phyloP scores from a whole-genome alignment of 2,329 filamentous ascomycete genomes.

The Aspergillus pseudotamarii region DNA sequence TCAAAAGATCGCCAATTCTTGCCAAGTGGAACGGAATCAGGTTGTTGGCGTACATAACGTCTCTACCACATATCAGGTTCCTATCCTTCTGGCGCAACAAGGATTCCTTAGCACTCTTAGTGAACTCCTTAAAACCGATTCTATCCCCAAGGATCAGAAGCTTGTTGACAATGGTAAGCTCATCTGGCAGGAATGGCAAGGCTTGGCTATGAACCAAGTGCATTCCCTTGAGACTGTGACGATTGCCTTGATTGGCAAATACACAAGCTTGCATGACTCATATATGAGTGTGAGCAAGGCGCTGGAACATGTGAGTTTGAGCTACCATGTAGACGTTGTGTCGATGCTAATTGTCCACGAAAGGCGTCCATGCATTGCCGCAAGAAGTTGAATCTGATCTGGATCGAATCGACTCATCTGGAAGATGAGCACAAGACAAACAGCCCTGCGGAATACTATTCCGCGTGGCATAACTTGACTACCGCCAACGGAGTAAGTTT shows the following conservation, averaged over 20 bases:
- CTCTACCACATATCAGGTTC: constrained; percentile 89
- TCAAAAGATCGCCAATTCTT: constrained; percentile 85
- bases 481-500: constrained; percentile 57
- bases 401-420: constrained; percentile 83
- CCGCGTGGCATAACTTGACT: constrained; percentile 80
- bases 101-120: constrained; percentile 70
- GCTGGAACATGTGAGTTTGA: constrained; percentile 68
- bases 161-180: constrained; percentile 64
- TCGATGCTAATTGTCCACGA: background rate
- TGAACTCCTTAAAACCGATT: constrained; percentile 66
- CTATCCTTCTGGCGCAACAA: constrained; percentile 85
- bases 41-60: constrained; percentile 88
- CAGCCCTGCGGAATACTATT: constrained; percentile 75
- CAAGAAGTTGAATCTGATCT: constrained; percentile 76
- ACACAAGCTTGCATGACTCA: constrained; percentile 79
- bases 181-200: constrained; percentile 81
- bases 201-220: constrained; percentile 67
- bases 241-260: constrained; percentile 92
- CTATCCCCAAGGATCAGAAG: constrained; percentile 54
- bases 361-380: constrained; percentile 76
- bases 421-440: constrained; percentile 65
- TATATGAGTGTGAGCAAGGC: constrained; percentile 85
- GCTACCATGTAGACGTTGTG: no score
- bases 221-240: constrained; percentile 69
- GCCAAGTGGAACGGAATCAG: constrained; percentile 82